Percentiles rank a stretch among this genome's conserved stretches.
Conservation (phyloP, 1,284 basidiomycete species). For the Cutaneotrichosporon cutaneum region DNA sequence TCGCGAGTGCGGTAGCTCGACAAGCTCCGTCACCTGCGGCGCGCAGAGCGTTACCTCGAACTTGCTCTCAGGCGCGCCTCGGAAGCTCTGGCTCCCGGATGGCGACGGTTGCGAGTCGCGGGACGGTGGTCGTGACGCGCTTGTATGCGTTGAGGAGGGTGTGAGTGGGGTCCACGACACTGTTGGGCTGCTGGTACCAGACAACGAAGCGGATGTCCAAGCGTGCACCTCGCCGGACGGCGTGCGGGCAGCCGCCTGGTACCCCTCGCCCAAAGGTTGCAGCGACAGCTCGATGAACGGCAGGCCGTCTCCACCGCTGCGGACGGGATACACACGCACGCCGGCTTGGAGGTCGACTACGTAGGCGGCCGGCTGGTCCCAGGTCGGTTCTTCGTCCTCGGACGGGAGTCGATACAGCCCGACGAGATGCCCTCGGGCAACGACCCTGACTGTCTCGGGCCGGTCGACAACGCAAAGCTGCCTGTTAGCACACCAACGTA, state of each 20-base stretch:
- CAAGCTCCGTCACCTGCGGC: background rate
- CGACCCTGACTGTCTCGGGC: background rate
- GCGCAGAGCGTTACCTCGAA: background rate
- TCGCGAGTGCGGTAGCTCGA: background rate
- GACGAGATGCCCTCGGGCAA: background rate
- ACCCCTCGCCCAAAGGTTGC: background rate
- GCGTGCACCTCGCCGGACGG: background rate
- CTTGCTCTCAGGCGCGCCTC: background rate
- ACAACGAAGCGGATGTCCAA: background rate
- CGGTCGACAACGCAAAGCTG: background rate
- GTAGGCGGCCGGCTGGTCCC: background rate
- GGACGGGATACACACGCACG: background rate
- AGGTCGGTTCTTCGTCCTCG: background rate
- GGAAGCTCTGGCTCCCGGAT: background rate
- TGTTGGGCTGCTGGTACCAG: background rate
- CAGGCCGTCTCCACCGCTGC: background rate
- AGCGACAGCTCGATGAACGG: background rate
- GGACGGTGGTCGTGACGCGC: background rate
- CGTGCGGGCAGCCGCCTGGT: background rate
- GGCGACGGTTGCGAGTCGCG: background rate
- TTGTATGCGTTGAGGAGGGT: background rate
- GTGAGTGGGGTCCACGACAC: background rate
- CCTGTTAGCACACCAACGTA: background rate
- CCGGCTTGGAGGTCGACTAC: background rate
- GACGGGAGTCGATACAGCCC: background rate